Base-by-base conservation (phyloP, 257 asterid species). In the Lavandula angustifolia region DNA sequence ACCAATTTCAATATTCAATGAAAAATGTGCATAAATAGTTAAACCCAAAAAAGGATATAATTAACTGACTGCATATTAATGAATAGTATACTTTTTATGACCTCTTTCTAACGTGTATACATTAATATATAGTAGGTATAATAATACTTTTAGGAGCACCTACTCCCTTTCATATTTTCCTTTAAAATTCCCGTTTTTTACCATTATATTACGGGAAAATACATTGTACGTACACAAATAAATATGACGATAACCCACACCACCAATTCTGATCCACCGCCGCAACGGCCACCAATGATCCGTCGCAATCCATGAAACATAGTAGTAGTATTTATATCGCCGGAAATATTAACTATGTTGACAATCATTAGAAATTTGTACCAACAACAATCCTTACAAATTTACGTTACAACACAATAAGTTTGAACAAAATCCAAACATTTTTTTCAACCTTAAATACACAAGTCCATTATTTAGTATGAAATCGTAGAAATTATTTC, bases 361-460 rank as follows among this genome's bases (percentile, higher is more conserved):
- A 22, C 27, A 22, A 22, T 22, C 1, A 22, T 22, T 22, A 22
- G 27, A 22, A 22, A 22, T 22, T 22, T 22, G 27, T 67, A 32
- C 4, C 12, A 1, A 33, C 38, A 34, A 3, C 38, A 66, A 67
- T 54, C 42, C 54, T 29, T n/a, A 43, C 14, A 42, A 9, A 14
- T 3, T 54, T 2, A 22, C 9, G 34, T 38, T 11, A 32, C 9
- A 12, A 44, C 4, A 5, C 29, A 59, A 10, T 53, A 14, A 64
- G 8, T 35, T 49, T 7, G 58, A 63, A 12, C 47, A 66, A 41
- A 63, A 52, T 60, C 12, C 4, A 3, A 6, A 66, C 35, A 9
- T 14, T 47, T 16, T 47, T 67, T 7, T 18, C 67, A 49, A 56
- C 55, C 62, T 59, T 70, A 51, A 63, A 32, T 67, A 54, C 75